phyloP scores from a whole-genome alignment of 2,329 filamentous ascomycete genomes.

The Chrysoporthe austroafricana region DNA sequence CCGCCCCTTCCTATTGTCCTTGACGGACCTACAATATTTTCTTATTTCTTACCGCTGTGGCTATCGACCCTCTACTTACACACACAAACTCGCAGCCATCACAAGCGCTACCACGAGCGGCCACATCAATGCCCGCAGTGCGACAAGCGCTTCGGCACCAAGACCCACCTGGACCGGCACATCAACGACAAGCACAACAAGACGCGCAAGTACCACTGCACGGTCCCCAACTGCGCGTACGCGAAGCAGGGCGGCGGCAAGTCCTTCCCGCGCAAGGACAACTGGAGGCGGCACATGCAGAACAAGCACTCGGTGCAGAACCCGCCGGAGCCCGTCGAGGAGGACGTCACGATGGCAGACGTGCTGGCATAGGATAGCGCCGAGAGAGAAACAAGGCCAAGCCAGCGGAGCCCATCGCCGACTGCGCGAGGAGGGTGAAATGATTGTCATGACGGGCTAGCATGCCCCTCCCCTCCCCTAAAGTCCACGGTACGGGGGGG shows the following conservation, averaged over 20 bases:
- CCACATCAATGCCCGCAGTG: slow-evolving; percentile 53
- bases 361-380: not conserved
- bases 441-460: too few relatives aligned
- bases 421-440: too few relatives aligned
- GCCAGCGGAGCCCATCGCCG: too few relatives aligned
- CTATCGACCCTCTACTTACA: not conserved
- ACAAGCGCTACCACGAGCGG: slow-evolving; percentile 64
- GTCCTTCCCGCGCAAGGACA: slow-evolving; percentile 64
- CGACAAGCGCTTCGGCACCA: slow-evolving; percentile 62
- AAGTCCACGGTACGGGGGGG: not conserved
- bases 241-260: slow-evolving; percentile 58
- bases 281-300: slow-evolving; percentile 65
- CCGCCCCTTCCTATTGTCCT: not conserved
- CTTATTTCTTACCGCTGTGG: not conserved
- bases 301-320: slow-evolving; percentile 58
- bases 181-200: slow-evolving; percentile 66
- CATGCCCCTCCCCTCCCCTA: too few relatives aligned
- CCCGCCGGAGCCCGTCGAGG: slow-evolving; percentile 48
- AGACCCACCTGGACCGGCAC: slow-evolving; percentile 64
- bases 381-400: too few relatives aligned
- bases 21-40: too few relatives aligned
- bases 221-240: slow-evolving; percentile 57
- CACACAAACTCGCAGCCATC: slow-evolving; percentile 50
- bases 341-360: slow-evolving; percentile 38
- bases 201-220: slow-evolving; percentile 63